These are phyloP conservation scores for Neopestalotiopsis rosae DNA, from an alignment of 2,329 filamentous ascomycete genomes.

Conservation along the genomic window DNA sequence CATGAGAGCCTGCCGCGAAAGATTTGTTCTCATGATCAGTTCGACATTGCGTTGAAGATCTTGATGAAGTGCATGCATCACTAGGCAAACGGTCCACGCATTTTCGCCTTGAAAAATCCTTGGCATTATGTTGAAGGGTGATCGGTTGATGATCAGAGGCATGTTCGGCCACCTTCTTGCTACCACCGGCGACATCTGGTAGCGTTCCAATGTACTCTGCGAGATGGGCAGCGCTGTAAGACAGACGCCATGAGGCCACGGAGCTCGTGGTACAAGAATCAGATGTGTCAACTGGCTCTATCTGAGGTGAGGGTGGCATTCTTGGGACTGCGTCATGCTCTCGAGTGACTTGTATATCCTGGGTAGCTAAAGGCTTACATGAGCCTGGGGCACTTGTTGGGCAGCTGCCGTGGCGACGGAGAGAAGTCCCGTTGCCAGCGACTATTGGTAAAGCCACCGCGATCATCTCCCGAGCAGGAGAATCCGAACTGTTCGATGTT, in stretches of 20 bases:
- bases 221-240: slow-evolving; percentile 32
- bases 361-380: slow-evolving; percentile 19
- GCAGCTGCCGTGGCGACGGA: slow-evolving; percentile 25
- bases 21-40: neutral
- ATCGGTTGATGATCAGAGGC: neutral
- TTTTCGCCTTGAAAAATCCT: neutral
- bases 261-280: slow-evolving; percentile 31
- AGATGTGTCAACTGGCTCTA: slow-evolving; percentile 26
- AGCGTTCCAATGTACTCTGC: slow-evolving; percentile 17
- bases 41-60: neutral
- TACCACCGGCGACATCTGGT: neutral
- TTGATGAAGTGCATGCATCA: too few relatives aligned
- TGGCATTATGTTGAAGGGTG: neutral
- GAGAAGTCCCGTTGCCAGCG: slow-evolving; percentile 4
- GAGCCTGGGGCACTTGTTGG: slow-evolving; percentile 21
- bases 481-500: slow-evolving; percentile 1
- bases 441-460: slow-evolving; percentile 2
- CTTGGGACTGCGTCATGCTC: slow-evolving; percentile 24
- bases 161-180: neutral
- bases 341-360: slow-evolving; percentile 19
- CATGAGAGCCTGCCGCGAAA: neutral
- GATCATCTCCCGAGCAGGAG: neutral
- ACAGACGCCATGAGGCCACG: slow-evolving; percentile 34
- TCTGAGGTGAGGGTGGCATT: slow-evolving; percentile 28
- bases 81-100: neutral